Evolutionary conservation across 805 yeast genomes (phyloP), one percentile per base, ranked within the genome.

Genomic region (Teunomyces pallodes): DNA sequence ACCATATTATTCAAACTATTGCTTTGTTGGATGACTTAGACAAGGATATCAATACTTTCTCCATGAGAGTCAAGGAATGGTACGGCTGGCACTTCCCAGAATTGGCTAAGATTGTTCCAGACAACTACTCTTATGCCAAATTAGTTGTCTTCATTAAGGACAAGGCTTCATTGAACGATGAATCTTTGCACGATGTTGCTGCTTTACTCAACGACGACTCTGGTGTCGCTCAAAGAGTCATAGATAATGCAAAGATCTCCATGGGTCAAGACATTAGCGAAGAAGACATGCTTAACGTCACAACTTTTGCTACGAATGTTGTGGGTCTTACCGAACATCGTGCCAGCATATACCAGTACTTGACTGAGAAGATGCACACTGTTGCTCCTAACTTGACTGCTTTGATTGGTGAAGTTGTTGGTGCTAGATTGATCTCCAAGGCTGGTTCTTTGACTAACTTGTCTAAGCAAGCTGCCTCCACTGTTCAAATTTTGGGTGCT

Each of bases 1-100:
- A 94, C 81, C 99, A 94, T 74, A 94, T 94, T 67, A 94, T 94
- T 68, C 99, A 94, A 79, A 97, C 99, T 46, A 94, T 94, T 76
- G 97, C 99, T 44, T 79, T 92, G 59, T 82, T 94, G 64, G 99
- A 95, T 68, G 97, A 94, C 75, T 84, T 94, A 64, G 99, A 94
- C 76, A 95, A 95, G 77, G 99, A 94, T 69, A 87, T 94, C 72
- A 94, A 94, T 79, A 91, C 97, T 51, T 94, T 88, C 70, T 86
- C 97, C 50, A 90, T 90, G 97, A 84, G 97, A 74, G 94, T 87
- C 57, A 89, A 90, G 77, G 97, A 90, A 75, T 90, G 97, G 97
- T 90, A 90, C 75, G 96, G 96, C 62, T 90, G 97, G 97, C 97
- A 90, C 70, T 90, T 94, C 84, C 97, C 97, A 50, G 97, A 90